Percentiles rank a stretch among this genome's conserved stretches.
phyloP scores from a whole-genome alignment of 2,329 filamentous ascomycete species.

The Alternaria postmessia region DNA sequence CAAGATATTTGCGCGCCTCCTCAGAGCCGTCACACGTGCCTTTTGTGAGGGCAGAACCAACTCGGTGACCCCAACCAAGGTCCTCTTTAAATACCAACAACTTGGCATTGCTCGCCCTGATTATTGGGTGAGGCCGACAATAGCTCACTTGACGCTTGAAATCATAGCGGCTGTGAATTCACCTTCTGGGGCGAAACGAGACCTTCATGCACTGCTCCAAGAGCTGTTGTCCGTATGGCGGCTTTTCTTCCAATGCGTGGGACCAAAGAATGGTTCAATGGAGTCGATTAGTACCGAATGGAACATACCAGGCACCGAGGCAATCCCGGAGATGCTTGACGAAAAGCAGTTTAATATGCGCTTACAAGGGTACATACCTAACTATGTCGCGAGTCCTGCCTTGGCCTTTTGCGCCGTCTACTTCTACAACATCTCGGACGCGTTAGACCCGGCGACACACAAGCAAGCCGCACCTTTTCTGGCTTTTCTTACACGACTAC shows the following conservation, averaged over 20 bases:
- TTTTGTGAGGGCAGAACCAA: slow-evolving; percentile 27
- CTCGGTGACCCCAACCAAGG: slow-evolving; percentile 31
- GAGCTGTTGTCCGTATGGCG: slow-evolving; percentile 47
- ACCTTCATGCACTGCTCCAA: slow-evolving; percentile 28
- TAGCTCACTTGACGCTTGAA: slow-evolving; percentile 37
- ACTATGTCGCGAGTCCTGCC: slow-evolving; percentile 18
- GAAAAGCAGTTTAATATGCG: slow-evolving; percentile 30
- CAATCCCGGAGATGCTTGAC: slow-evolving; percentile 11
- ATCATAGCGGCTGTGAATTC: slow-evolving; percentile 27
- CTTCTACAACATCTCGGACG: slow-evolving; percentile 41
- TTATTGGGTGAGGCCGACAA: slow-evolving; percentile 28
- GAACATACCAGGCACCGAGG: slow-evolving; percentile 30
- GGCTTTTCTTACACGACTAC: slow-evolving; percentile 32
- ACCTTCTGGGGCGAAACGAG: slow-evolving; percentile 8
- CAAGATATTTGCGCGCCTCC: slow-evolving; percentile 34
- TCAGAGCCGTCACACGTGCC: slow-evolving; percentile 17
- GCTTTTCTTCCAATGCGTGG: slow-evolving; percentile 45
- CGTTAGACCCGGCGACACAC: slow-evolving; percentile 22
- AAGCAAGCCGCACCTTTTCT: slow-evolving; percentile 41
- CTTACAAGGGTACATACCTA: slow-evolving; percentile 37
- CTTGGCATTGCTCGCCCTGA: slow-evolving; percentile 34
- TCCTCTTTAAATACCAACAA: slow-evolving; percentile 42
- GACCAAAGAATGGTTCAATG: slow-evolving; percentile 19
- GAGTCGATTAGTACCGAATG: slow-evolving; percentile 35
- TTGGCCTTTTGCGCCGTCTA: slow-evolving; percentile 43